A percentile compares a stretch with the other conserved stretches of the same genome.
Evolutionary conservation across 495 filamentous ascomycete species (phyloP).

Genomic region (Penicillium angulare): DNA sequence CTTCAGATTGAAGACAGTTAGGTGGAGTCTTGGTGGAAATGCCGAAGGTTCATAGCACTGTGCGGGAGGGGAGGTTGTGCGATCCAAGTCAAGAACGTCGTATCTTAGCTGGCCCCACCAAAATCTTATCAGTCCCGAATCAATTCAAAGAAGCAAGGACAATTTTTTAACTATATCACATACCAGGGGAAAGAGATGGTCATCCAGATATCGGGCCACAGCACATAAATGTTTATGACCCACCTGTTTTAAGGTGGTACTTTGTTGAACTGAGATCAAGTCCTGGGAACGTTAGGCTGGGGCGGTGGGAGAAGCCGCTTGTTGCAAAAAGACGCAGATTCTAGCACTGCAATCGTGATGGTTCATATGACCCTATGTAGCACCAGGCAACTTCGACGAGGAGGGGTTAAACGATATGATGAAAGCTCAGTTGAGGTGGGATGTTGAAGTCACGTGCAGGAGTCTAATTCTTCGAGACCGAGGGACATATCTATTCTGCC

Average conservation of each 20-base stretch:
- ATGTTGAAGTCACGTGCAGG: not conserved
- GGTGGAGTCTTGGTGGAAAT: slow-evolving; percentile 24
- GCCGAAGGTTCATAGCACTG: slow-evolving; percentile 34
- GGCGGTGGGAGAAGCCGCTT: slow-evolving; percentile 22
- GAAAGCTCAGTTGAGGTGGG: not conserved
- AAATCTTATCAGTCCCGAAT: slow-evolving; percentile 19
- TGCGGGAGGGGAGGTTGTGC: slow-evolving; percentile 43
- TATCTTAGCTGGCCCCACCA: slow-evolving; percentile 23
- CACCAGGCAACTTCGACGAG: not conserved
- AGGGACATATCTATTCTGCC: too few relatives aligned
- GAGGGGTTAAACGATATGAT: not conserved
- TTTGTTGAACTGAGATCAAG: slow-evolving; percentile 7
- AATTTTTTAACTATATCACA: not conserved
- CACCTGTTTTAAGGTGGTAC: slow-evolving; percentile 13
- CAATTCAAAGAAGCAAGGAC: not conserved
- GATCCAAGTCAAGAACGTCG: slow-evolving; percentile 27
- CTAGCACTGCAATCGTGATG: not conserved
- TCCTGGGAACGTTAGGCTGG: slow-evolving; percentile 20
- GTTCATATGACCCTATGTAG: not conserved
- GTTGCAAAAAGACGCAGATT: not conserved
- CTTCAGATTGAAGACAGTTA: too few relatives aligned
- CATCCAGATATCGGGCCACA: not conserved
- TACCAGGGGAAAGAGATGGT: not conserved
- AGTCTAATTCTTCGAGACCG: too few relatives aligned
- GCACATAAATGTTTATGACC: slow-evolving; percentile 1